These are phyloP conservation scores for Cichorium intybus DNA, from an alignment of 140 eudicot genomes.

Conservation along the genomic window DNA sequence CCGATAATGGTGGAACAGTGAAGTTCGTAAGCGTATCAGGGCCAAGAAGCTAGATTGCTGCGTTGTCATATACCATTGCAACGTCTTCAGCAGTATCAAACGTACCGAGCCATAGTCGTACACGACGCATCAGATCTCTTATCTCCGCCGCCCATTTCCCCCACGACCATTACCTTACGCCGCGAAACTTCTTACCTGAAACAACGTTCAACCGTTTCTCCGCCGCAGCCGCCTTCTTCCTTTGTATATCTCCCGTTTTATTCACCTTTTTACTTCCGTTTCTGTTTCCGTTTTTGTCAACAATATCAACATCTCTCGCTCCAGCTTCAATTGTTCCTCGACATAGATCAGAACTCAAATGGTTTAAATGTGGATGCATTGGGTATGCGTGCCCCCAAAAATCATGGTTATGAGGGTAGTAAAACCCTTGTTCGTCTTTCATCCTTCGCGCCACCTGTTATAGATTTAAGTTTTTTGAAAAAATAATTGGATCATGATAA, in stretches of 20 bases:
- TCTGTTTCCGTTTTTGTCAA: background rate
- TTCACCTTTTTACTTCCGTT: background rate
- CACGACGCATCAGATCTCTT: constrained; percentile 65
- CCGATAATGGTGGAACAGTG: constrained; percentile 26
- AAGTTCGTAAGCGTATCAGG: constrained; percentile 87
- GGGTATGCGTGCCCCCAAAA: constrained; percentile 98
- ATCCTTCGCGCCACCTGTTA: constrained; percentile 90
- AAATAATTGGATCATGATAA: constrained; percentile 11
- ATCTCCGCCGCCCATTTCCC: constrained; percentile 98
- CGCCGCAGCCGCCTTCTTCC: constrained; percentile 9
- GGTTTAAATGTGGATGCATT: constrained; percentile 96
- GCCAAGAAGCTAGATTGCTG: constrained; percentile 89
- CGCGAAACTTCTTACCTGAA: constrained; percentile 60
- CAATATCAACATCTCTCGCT: background rate
- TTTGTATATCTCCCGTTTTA: background rate
- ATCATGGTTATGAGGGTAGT: constrained; percentile 95
- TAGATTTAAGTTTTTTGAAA: background rate
- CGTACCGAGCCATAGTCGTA: constrained; percentile 85
- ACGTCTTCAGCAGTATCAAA: constrained; percentile 90
- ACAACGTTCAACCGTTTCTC: constrained; percentile 27
- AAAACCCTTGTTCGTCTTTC: constrained; percentile 95
- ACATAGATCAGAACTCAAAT: constrained; percentile 87
- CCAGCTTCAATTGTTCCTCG: constrained; percentile 60
- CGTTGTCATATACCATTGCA: constrained; percentile 86
- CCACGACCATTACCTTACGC: constrained; percentile 87